These are phyloP conservation scores for Sarocladium brachiariae DNA, from an alignment of 2,329 filamentous ascomycete genomes.

Conservation along the genomic window DNA sequence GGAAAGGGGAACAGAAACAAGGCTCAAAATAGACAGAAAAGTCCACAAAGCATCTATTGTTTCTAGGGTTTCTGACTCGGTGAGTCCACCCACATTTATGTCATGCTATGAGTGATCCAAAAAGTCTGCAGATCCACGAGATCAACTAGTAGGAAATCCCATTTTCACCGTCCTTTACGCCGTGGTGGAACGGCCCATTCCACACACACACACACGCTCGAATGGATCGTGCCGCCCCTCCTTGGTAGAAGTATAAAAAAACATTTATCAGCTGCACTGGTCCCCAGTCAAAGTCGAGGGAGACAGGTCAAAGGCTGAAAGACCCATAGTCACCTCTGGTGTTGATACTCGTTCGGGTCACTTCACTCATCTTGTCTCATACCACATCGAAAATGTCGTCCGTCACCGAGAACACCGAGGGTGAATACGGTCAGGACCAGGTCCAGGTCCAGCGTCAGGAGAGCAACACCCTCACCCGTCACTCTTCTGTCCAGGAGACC, in stretches of 20 bases:
- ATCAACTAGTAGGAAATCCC: neutral
- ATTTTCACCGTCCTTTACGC: slow-evolving; percentile 1
- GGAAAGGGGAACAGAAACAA: too few species aligned
- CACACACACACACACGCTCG: too few species aligned
- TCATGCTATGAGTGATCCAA: neutral
- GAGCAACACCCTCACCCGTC: neutral
- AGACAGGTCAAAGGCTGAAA: too few species aligned
- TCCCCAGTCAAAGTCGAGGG: too few species aligned
- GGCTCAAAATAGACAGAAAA: too few species aligned
- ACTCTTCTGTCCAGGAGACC: neutral
- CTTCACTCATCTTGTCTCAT: neutral
- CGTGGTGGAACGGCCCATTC: slow-evolving; percentile 4
- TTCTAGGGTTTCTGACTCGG: neutral
- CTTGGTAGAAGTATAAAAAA: too few species aligned
- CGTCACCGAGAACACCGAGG: neutral
- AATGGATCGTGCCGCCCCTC: neutral
- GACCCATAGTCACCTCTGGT: too few species aligned
- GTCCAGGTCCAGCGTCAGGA: neutral
- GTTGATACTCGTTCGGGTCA: neutral
- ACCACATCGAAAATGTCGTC: neutral
- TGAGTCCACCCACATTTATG: neutral
- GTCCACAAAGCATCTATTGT: too few species aligned
- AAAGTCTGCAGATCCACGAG: slow-evolving; percentile 4
- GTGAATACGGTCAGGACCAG: neutral
- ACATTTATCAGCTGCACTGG: too few species aligned